Evolutionary conservation across 345 rosid genomes (phyloP), one percentile per base, ranked within the genome.

Genomic region (Eucalyptus globulus): DNA sequence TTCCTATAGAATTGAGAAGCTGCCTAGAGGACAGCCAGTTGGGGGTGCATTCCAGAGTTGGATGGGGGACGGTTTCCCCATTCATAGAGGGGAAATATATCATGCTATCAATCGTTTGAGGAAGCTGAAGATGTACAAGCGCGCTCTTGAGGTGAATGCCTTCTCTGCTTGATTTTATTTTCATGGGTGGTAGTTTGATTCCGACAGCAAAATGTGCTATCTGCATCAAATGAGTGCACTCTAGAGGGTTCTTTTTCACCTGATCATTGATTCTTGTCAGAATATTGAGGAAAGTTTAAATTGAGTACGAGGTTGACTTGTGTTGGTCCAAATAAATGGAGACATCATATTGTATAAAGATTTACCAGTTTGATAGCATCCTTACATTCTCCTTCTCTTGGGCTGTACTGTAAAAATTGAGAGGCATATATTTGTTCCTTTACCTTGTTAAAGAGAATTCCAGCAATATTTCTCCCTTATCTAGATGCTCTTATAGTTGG

Each of bases 11-110:
- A 96, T 98, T 85, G 98, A 97, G 95, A 94, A 93, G 89, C 95
- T 97, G 37, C 91, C 90, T 0, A 94, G 90, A 86, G 94, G 95
- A 43, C 95, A 95, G 90, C 89, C 96, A 14, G 95, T 94, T 91
- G 96, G 98, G 54, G 92, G 90, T 60, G 96, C 97, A n/a, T 94
- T 96, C 88, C 99, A 94, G 90, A 94, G 95, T 80, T 97, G 99
- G 98, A 97, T 97, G 98, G 93, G 95, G 6, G 97, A 96, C 83
- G 99, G 99, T 29, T 93, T 93, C 51, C 95, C 99, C 72, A 90
- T 96, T 91, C 99, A 97, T 80, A 92, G 95, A 72, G 98, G 96
- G 49, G 98, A 97, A 87, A 92, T 95, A 80, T 96, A 93, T 89
- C 99, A 97, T 90, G 91, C 97, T n/a, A 92, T 97, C 45, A 97